Percentiles rank a stretch among this genome's conserved stretches.
Evolutionary conservation across 495 filamentous ascomycete genomes (phyloP).

Genomic region (Aspergillus sparsus): DNA sequence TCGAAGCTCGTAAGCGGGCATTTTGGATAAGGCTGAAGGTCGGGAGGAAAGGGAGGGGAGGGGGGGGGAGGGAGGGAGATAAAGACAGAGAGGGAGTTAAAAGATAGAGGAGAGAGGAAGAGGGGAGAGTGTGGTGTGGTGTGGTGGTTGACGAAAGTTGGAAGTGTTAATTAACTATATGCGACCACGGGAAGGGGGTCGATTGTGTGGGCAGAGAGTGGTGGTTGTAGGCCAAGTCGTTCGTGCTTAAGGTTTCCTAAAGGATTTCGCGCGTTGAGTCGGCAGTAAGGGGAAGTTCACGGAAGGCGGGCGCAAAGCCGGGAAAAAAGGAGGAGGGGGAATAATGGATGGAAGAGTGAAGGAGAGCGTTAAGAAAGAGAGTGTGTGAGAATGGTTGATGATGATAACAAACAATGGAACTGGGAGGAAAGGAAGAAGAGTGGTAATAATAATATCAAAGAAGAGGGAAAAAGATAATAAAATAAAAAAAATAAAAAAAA

Average conservation of each 20-base stretch:
- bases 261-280: slow-evolving; percentile 15
- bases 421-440: slow-evolving; percentile 17
- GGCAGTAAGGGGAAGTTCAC: slow-evolving; percentile 17
- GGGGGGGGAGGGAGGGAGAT: slow-evolving; percentile 1
- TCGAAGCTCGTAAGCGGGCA: slow-evolving; percentile 58
- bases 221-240: not conserved
- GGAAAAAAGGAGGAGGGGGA: slow-evolving; percentile 11
- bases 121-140: slow-evolving; percentile 4
- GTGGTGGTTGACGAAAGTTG: slow-evolving; percentile 5
- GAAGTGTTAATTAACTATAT: slow-evolving; percentile 7
- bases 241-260: slow-evolving; percentile 5
- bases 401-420: slow-evolving; percentile 10
- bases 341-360: slow-evolving; percentile 19
- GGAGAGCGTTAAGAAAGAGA: slow-evolving; percentile 16
- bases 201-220: slow-evolving; percentile 2
- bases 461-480: slow-evolving; percentile 22
- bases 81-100: too few relatives aligned
- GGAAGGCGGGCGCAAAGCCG: slow-evolving; percentile 15
- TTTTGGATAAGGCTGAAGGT: slow-evolving; percentile 30
- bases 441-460: slow-evolving; percentile 19
- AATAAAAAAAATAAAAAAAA: slow-evolving; percentile 32
- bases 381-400: slow-evolving; percentile 15
- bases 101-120: slow-evolving; percentile 1
- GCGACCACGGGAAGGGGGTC: slow-evolving; percentile 12
- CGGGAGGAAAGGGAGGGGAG: slow-evolving; percentile 1